phyloP scores from a whole-genome alignment of 306 rosid genomes.

The Begonia loranthoides region DNA sequence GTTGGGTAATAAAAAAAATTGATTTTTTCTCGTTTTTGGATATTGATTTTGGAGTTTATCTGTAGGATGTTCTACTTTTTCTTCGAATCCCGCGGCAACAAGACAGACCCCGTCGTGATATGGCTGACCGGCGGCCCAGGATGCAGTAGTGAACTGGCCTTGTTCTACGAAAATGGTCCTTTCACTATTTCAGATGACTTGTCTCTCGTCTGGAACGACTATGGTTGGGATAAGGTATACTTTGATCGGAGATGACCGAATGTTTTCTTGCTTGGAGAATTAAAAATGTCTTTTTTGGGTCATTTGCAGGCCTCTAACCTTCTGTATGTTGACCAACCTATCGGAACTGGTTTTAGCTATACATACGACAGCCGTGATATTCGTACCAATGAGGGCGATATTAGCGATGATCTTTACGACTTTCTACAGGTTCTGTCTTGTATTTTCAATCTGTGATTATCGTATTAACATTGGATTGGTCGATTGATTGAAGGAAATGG shows the following conservation, averaged over 20 bases:
- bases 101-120: conserved; percentile 81
- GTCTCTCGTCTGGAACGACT: conserved; percentile 79
- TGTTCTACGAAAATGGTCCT: conserved; percentile 93
- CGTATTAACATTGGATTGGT: neutral
- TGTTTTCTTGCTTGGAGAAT: neutral
- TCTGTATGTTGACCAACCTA: conserved; percentile 89
- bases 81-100: conserved; percentile 69
- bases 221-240: conserved; percentile 93
- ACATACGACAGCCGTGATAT: conserved; percentile 63
- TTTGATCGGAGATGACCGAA: neutral
- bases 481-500: neutral
- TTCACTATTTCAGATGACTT: conserved; percentile 65
- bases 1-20: too few species aligned
- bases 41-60: neutral
- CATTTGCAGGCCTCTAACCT: conserved; percentile 72
- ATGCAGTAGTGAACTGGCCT: conserved; percentile 94
- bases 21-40: too few species aligned
- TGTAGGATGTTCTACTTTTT: conserved; percentile 89
- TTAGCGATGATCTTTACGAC: conserved; percentile 85
- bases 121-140: conserved; percentile 99
- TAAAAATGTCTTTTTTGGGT: neutral
- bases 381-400: conserved; percentile 76
- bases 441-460: neutral
- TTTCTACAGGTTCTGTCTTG: conserved; percentile 19
- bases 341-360: conserved; percentile 95